Evolutionary conservation across 495 filamentous ascomycete genomes (phyloP).

Genomic region (Aspergillus asperescens): DNA sequence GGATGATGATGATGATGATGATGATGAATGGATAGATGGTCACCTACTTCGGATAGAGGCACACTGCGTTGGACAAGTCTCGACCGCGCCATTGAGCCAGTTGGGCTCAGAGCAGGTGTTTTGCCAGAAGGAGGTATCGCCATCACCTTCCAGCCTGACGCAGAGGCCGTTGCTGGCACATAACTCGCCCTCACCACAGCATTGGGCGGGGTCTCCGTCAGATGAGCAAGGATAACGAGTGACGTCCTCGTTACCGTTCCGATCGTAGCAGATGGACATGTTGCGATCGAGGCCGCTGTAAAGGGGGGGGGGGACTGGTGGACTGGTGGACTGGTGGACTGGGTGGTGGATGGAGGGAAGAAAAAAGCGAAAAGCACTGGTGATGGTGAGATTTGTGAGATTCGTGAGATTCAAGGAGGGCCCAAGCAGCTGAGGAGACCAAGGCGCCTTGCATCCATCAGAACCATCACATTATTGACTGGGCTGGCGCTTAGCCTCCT

Average conservation of each 20-base stretch:
- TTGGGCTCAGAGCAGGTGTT: not conserved
- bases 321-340: not conserved
- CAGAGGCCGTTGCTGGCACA: conserved; percentile 4
- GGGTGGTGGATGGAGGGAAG: not conserved
- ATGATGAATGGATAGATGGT: not conserved
- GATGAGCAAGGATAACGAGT: not conserved
- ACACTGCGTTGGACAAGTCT: not conserved
- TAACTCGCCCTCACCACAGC: not conserved
- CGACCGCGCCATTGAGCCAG: not conserved
- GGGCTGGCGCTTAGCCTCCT: not conserved
- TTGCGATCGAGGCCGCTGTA: too few relatives aligned
- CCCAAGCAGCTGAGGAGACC: too few relatives aligned
- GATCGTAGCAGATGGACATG: not conserved
- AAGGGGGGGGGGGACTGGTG: too few relatives aligned
- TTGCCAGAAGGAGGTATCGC: not conserved
- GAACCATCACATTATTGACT: too few relatives aligned
- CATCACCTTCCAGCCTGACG: not conserved
- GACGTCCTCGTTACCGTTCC: not conserved
- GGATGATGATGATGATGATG: too few relatives aligned
- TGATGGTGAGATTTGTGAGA: too few relatives aligned
- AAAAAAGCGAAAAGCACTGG: not conserved
- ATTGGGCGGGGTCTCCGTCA: not conserved
- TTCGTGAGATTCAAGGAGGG: too few relatives aligned
- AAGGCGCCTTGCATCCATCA: too few relatives aligned
- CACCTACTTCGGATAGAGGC: not conserved